phyloP scores from a whole-genome alignment of 2,329 filamentous ascomycete species.

The Aspergillus sclerotialis region DNA sequence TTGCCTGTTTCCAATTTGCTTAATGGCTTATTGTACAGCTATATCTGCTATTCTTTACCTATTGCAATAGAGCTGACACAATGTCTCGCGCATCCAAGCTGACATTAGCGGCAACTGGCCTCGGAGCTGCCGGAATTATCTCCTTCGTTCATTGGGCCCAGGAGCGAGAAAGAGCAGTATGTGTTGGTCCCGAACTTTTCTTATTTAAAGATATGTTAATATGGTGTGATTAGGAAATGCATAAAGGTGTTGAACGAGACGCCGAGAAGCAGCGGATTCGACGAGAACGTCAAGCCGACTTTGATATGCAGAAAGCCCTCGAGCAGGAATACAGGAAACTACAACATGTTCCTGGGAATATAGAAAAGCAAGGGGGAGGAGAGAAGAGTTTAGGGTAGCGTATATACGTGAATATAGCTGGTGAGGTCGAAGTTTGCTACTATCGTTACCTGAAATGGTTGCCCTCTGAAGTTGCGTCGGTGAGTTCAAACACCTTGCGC shows the following conservation, averaged over 20 bases:
- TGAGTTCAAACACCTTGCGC: too few species aligned
- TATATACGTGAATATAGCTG: slow-evolving; percentile 14
- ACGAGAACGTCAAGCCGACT: slow-evolving; percentile 84
- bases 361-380: slow-evolving; percentile 14
- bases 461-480: too few species aligned
- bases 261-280: slow-evolving; percentile 91
- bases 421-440: too few species aligned
- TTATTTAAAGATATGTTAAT: slow-evolving; percentile 5
- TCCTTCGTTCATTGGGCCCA: slow-evolving; percentile 86
- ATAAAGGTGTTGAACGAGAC: slow-evolving; percentile 86
- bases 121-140: slow-evolving; percentile 70
- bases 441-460: slow-evolving; percentile 13
- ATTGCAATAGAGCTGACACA: too few species aligned
- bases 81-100: slow-evolving; percentile 92
- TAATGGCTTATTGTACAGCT: not conserved
- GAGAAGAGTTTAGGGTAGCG: slow-evolving; percentile 12
- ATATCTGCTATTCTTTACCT: not conserved
- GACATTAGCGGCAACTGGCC: slow-evolving; percentile 70
- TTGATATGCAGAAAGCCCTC: slow-evolving; percentile 79
- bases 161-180: slow-evolving; percentile 71
- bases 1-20: not conserved
- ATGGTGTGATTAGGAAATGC: slow-evolving; percentile 63
- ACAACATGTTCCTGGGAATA: slow-evolving; percentile 63
- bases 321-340: slow-evolving; percentile 87
- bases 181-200: slow-evolving; percentile 22